Base-by-base conservation (phyloP, 345 rosid species). In the Anastatica hierochuntica region DNA sequence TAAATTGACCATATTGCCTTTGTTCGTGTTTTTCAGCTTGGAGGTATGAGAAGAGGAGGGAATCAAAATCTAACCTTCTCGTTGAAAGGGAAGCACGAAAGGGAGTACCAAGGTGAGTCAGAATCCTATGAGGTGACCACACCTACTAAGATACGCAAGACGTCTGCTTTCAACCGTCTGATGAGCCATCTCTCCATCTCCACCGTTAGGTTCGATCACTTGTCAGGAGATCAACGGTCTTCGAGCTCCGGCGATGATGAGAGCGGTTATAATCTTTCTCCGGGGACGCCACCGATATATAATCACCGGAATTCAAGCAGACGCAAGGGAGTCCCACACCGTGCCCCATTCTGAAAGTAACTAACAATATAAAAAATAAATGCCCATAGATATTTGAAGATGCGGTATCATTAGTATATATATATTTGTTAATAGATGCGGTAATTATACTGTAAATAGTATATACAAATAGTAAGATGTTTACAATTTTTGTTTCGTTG, bases 261-360 rank as follows among this genome's bases (percentile, higher is more conserved):
- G 3, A 76, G 69, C 19, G 53, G 70, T 4, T 50, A 74, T 62
- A 73, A 49, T 56, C 60, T 81, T 8, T 76, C 88, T 38, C 97
- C 95, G 0, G 36, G 72, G 1, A 76, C 95, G 16, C 82, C 76
- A 14, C 80, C 81, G 13, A 72, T 76, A 8, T 79, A 63, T 80
- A 81, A 74, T 42, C 84, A 81, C 57, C 49, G 69, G 51, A 85
- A 82, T 64, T 81, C 92, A 20, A 75, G 86, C 54, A 68, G 94
- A 39, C 67, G 95, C 50, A 88, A 88, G 78, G 87, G 95, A 12
- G 72, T 76, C 2, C 97, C 97, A 34, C 95, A 77, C 50, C 92
- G 97, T 13, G 84, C 97, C 24, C 95, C 97, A 13, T 76, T 82
- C 38, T 77, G 40, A 70, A 29, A 8, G 29, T 43, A 40, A 13